These are phyloP conservation scores for Lactarius hatsudake DNA, from an alignment of 768 basidiomycete genomes.

Conservation along the genomic window DNA sequence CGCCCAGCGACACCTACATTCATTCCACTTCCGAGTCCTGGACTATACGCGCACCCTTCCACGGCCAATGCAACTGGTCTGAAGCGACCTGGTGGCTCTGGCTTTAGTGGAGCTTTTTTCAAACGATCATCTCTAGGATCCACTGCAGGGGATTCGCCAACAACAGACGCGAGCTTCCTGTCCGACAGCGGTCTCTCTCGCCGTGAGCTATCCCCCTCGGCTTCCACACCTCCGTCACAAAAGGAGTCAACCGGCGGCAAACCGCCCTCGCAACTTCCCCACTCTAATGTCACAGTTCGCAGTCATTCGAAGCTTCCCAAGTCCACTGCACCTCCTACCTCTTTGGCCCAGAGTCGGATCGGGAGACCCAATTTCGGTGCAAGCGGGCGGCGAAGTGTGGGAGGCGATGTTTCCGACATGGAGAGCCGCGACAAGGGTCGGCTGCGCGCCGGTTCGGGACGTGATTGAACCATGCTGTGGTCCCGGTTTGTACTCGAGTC, in stretches of 20 bases:
- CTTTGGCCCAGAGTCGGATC: conserved; percentile 35
- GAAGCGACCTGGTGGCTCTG: conserved; percentile 60
- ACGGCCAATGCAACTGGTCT: conserved; percentile 41
- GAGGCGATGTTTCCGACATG: conserved; percentile 27
- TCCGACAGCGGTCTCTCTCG: conserved; percentile 23
- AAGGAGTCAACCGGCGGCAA: conserved; percentile 20
- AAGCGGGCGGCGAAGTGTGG: conserved; percentile 31
- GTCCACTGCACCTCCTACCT: conserved; percentile 15
- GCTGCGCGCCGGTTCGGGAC: conserved; percentile 30
- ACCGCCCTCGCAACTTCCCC: conserved; percentile 18
- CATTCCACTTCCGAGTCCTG: conserved; percentile 62
- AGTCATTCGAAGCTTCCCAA: conserved; percentile 30
- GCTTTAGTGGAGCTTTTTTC: conserved; percentile 38
- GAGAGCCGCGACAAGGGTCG: conserved; percentile 29
- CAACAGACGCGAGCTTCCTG: conserved; percentile 22
- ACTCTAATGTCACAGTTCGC: conserved; percentile 33
- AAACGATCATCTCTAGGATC: conserved; percentile 63
- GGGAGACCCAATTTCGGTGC: conserved; percentile 30
- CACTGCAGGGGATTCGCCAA: conserved; percentile 37
- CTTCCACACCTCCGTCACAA: conserved; percentile 19
- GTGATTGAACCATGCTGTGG: conserved; percentile 11
- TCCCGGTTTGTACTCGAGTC: conserved; percentile 9
- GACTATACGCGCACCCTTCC: conserved; percentile 41
- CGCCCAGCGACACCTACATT: conserved; percentile 76
- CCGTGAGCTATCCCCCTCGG: conserved; percentile 9